Evolutionary conservation across 2,329 filamentous ascomycete species (phyloP).

Genomic region (Mycosphaerella sp.): DNA sequence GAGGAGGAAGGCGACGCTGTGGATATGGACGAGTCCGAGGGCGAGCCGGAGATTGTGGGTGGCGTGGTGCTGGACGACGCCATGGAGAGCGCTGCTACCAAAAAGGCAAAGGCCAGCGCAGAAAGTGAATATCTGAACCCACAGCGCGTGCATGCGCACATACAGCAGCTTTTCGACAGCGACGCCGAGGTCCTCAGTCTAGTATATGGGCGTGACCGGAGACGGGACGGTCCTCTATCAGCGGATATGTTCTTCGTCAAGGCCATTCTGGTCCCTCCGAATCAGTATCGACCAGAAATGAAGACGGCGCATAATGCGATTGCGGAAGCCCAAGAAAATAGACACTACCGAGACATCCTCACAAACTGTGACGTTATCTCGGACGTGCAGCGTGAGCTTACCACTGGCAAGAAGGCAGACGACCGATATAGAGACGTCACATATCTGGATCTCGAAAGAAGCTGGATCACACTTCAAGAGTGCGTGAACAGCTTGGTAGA

Average conservation of each 20-base stretch:
- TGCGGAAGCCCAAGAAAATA: conserved; percentile 82
- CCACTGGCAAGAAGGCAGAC: conserved; percentile 37
- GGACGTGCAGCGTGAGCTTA: conserved; percentile 63
- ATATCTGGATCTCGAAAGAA: conserved; percentile 71
- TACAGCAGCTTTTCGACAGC: conserved; percentile 75
- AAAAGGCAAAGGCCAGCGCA: conserved; percentile 38
- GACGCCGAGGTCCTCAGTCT: conserved; percentile 78
- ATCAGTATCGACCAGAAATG: conserved; percentile 82
- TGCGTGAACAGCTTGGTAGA: conserved; percentile 90
- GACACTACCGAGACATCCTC: conserved; percentile 77
- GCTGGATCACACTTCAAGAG: conserved; percentile 80
- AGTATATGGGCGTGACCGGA: conserved; percentile 54
- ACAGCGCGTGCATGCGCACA: conserved; percentile 72
- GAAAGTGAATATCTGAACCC: conserved; percentile 72
- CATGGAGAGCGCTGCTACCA: conserved; percentile 30
- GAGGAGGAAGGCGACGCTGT: conserved; percentile 33
- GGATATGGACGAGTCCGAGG: conserved; percentile 38
- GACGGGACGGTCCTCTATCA: conserved; percentile 21
- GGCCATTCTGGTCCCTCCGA: conserved; percentile 81
- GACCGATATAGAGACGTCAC: conserved; percentile 50
- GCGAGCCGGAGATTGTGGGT: conserved; percentile 35
- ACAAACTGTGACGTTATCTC: conserved; percentile 67
- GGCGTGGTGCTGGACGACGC: conserved; percentile 50
- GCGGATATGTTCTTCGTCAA: conserved; percentile 89
- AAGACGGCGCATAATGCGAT: conserved; percentile 74